Evolutionary conservation across 805 yeast genomes (phyloP).

Genomic region (Candida glaebosa): DNA sequence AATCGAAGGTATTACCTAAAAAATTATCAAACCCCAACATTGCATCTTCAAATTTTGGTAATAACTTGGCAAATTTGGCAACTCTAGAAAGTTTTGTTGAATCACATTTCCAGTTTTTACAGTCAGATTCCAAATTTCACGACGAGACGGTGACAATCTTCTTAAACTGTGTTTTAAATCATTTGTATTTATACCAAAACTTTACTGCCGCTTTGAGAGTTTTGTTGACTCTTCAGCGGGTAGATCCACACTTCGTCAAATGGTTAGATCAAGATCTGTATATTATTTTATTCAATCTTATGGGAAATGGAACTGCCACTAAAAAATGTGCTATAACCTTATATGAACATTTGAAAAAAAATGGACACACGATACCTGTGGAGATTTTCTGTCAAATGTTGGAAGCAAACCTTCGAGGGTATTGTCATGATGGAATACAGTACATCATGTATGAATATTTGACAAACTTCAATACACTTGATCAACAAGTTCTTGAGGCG

Average conservation of each 20-base stretch:
- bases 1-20: slow-evolving; percentile 10
- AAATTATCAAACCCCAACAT: slow-evolving; percentile 24
- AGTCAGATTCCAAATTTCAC: slow-evolving; percentile 8
- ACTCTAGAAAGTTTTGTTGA: slow-evolving; percentile 20
- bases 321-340: slow-evolving; percentile 23
- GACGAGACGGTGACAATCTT: slow-evolving; percentile 22
- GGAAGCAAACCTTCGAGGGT: slow-evolving; percentile 21
- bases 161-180: slow-evolving; percentile 35
- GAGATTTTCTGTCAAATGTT: slow-evolving; percentile 22
- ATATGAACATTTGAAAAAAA: slow-evolving; percentile 17
- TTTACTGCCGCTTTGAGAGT: slow-evolving; percentile 26
- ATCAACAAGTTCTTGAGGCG: slow-evolving; percentile 7
- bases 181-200: slow-evolving; percentile 31
- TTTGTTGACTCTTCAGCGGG: slow-evolving; percentile 14
- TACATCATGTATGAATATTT: slow-evolving; percentile 21
- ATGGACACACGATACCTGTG: slow-evolving; percentile 2
- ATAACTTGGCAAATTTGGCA: slow-evolving; percentile 27
- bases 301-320: slow-evolving; percentile 25
- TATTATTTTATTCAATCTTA: slow-evolving; percentile 23
- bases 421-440: slow-evolving; percentile 19
- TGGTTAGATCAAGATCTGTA: slow-evolving; percentile 32
- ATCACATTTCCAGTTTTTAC: slow-evolving; percentile 21
- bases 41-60: slow-evolving; percentile 25
- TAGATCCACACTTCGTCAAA: slow-evolving; percentile 12
- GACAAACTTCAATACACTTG: slow-evolving; percentile 12